Evolutionary conservation across 2,329 filamentous ascomycete genomes (phyloP).

Genomic region (Venturia aucupariae): DNA sequence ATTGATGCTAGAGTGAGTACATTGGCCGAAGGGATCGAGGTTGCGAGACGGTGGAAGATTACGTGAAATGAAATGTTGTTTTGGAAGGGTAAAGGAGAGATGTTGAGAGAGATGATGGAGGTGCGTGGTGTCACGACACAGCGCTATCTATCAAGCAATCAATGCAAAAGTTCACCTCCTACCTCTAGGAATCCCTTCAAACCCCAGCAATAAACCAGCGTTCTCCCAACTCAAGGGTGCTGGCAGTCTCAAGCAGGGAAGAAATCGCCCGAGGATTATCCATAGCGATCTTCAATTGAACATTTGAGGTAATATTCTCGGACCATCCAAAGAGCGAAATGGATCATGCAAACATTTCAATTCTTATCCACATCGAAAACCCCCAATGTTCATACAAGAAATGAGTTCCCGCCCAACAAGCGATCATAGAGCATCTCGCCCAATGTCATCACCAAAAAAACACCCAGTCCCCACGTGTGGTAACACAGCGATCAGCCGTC

Average conservation of each 20-base stretch:
- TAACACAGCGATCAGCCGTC: background rate
- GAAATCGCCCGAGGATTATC: background rate
- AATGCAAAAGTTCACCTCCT: too few relatives aligned
- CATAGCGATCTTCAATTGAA: background rate
- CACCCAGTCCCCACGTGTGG: background rate
- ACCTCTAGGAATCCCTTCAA: too few relatives aligned
- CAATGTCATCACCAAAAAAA: background rate
- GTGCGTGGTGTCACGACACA: too few relatives aligned
- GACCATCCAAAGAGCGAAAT: background rate
- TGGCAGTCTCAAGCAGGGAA: background rate
- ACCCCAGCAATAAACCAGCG: too few relatives aligned
- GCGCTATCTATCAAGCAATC: too few relatives aligned
- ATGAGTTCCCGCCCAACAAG: background rate
- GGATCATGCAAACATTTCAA: background rate
- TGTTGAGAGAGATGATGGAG: too few relatives aligned
- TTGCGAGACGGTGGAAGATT: constrained; percentile 47
- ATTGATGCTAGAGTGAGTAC: constrained; percentile 73
- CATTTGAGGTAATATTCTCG: too few relatives aligned
- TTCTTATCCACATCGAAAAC: constrained; percentile 2
- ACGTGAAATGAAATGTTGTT: background rate
- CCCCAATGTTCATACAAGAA: background rate
- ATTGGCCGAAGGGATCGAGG: constrained; percentile 67
- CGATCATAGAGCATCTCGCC: background rate
- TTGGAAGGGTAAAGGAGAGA: background rate
- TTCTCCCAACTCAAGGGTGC: too few relatives aligned